Conservation (phyloP, 208 protist species). For the Crithidia fasciculata region DNA sequence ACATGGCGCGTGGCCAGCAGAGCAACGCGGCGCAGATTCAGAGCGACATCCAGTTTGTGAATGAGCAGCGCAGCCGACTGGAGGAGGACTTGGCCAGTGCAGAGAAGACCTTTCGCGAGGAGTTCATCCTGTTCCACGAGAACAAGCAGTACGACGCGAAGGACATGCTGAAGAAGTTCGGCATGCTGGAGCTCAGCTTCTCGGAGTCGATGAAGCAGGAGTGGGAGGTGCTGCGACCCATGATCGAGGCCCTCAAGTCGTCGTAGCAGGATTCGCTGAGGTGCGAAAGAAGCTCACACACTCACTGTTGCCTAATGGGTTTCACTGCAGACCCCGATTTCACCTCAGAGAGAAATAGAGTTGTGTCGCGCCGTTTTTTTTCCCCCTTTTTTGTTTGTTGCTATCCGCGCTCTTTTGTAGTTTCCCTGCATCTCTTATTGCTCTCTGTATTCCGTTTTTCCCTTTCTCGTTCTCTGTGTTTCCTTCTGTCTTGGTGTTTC, state of each 20-base stretch:
- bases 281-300: no score
- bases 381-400: conserved; percentile 10
- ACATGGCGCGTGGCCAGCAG: conserved; percentile 34
- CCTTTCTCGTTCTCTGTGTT: neutral
- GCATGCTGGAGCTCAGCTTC: conserved; percentile 82
- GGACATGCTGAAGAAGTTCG: conserved; percentile 76
- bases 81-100: conserved; percentile 40
- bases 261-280: neutral
- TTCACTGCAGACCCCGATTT: no score
- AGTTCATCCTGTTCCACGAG: conserved; percentile 79
- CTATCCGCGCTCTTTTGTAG: neutral
- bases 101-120: conserved; percentile 56
- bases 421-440: neutral
- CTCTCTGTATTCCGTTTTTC: neutral
- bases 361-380: conserved; percentile 20
- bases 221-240: conserved; percentile 68
- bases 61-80: conserved; percentile 40
- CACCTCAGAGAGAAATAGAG: neutral
- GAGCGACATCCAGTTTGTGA: conserved; percentile 38
- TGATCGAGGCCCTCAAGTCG: conserved; percentile 37
- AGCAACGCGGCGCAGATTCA: conserved; percentile 34
- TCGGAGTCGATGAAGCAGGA: conserved; percentile 63
- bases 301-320: no score
- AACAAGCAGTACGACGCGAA: conserved; percentile 87
- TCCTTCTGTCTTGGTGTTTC: neutral